Conservation (phyloP, 306 rosid species). For the Cucumis cinereus region DNA sequence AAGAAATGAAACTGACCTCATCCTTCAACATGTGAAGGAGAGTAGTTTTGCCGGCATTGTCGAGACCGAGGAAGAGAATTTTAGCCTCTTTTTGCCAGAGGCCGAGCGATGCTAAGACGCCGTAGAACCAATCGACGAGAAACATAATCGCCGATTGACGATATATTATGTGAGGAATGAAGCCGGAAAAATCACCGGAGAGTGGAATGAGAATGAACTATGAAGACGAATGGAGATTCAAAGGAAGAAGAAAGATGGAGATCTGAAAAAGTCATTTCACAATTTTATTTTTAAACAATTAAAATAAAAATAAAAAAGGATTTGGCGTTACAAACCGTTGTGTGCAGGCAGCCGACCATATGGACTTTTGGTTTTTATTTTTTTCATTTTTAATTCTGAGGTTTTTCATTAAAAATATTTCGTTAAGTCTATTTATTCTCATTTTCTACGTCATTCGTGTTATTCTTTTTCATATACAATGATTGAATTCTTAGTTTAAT, state of each 20-base stretch:
- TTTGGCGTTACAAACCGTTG: constrained; percentile 12
- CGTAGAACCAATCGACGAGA: constrained; percentile 82
- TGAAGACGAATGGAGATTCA: background rate
- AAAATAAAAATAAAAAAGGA: background rate
- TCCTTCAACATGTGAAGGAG: constrained; percentile 96
- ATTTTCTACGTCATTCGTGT: no score
- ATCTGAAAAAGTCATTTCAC: background rate
- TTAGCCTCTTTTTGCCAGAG: constrained; percentile 98
- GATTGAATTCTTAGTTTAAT: no score
- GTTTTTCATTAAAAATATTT: no score
- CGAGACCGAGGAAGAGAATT: constrained; percentile 87
- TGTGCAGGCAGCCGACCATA: background rate
- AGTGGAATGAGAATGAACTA: constrained; percentile 1
- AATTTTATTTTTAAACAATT: background rate
- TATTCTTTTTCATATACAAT: no score
- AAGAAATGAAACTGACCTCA: constrained; percentile 39
- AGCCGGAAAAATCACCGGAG: constrained; percentile 9
- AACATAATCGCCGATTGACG: constrained; percentile 28
- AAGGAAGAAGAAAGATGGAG: background rate
- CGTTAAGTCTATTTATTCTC: no score
- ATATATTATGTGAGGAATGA: background rate
- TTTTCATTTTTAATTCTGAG: no score
- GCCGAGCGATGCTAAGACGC: constrained; percentile 81
- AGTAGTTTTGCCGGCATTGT: constrained; percentile 94
- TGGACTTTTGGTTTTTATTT: no score